These are phyloP conservation scores for Fraxinus paxiana DNA, from an alignment of 305 asterid genomes.

Conservation along the genomic window DNA sequence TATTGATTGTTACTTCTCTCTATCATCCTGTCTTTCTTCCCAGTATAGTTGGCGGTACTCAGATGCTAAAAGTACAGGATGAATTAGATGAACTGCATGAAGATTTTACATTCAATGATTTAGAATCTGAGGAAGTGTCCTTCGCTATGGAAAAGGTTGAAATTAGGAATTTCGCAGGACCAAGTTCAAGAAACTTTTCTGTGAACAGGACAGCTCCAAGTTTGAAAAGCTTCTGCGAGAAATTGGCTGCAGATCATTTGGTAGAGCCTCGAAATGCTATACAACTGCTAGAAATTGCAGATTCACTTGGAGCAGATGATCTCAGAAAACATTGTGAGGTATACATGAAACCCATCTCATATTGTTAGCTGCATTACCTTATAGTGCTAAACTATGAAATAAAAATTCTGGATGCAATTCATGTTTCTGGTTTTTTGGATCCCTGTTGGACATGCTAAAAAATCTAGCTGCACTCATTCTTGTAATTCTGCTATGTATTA, in stretches of 20 bases:
- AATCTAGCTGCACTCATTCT: background rate
- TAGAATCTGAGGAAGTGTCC: constrained; percentile 42
- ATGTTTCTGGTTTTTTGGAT: background rate
- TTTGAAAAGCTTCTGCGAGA: constrained; percentile 86
- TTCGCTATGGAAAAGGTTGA: constrained; percentile 36
- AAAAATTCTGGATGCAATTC: background rate
- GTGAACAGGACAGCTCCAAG: constrained; percentile 48
- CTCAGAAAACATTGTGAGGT: constrained; percentile 82
- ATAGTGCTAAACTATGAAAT: background rate
- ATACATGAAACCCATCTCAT: constrained; percentile 16
- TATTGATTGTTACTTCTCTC: constrained; percentile 69
- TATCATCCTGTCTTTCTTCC: constrained; percentile 71
- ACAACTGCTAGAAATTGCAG: constrained; percentile 85
- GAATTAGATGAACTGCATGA: constrained; percentile 57
- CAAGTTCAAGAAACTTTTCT: constrained; percentile 19
- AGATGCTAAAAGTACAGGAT: constrained; percentile 34
- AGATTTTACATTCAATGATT: constrained; percentile 63
- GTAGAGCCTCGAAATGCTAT: constrained; percentile 87
- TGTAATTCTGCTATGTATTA: background rate
- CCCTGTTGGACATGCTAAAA: background rate
- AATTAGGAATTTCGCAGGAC: constrained; percentile 12
- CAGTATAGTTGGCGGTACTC: constrained; percentile 24
- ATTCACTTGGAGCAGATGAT: constrained; percentile 74
- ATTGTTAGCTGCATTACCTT: background rate
- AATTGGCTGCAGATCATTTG: constrained; percentile 68